Conservation (phyloP, 108 stramenopile genomes). For the Nannochloropsis salina region DNA sequence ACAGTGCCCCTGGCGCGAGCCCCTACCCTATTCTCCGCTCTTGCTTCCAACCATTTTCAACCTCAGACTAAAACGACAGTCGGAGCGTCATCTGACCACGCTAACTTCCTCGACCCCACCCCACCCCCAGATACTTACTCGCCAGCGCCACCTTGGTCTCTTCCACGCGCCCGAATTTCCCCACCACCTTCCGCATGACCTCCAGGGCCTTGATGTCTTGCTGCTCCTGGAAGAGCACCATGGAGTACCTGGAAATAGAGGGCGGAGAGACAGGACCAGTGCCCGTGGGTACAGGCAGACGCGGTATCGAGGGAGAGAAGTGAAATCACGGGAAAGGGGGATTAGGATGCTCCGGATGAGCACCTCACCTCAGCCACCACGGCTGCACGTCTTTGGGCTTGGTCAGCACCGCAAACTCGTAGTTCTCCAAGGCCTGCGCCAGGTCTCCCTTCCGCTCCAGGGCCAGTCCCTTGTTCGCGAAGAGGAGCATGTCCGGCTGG, state of each 20-base stretch:
- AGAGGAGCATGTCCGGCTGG: slow-evolving; percentile 21
- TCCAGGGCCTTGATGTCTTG: slow-evolving; percentile 35
- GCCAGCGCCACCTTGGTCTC: not conserved
- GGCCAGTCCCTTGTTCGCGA: slow-evolving; percentile 38
- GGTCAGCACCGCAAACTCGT: slow-evolving; percentile 34
- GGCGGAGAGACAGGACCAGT: not conserved
- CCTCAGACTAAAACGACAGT: not conserved
- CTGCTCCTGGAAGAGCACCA: slow-evolving; percentile 38
- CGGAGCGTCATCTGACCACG: not conserved
- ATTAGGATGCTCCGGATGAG: not conserved
- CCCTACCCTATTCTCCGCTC: not conserved
- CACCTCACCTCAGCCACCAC: slow-evolving; percentile 32
- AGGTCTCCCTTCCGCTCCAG: slow-evolving; percentile 35
- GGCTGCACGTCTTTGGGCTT: slow-evolving; percentile 44
- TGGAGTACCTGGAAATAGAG: slow-evolving; percentile 26
- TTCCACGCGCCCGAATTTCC: not conserved
- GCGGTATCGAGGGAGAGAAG: not conserved
- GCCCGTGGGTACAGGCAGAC: too few relatives aligned
- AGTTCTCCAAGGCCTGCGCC: slow-evolving; percentile 29
- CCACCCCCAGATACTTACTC: not conserved
- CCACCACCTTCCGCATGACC: not conserved
- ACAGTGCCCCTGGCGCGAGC: not conserved
- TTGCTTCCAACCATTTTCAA: not conserved
- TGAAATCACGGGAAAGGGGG: not conserved
- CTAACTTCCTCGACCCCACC: not conserved